Evolutionary conservation across 306 rosid species (phyloP), one percentile per base, ranked within the genome.

Genomic region (Fagus sylvatica): DNA sequence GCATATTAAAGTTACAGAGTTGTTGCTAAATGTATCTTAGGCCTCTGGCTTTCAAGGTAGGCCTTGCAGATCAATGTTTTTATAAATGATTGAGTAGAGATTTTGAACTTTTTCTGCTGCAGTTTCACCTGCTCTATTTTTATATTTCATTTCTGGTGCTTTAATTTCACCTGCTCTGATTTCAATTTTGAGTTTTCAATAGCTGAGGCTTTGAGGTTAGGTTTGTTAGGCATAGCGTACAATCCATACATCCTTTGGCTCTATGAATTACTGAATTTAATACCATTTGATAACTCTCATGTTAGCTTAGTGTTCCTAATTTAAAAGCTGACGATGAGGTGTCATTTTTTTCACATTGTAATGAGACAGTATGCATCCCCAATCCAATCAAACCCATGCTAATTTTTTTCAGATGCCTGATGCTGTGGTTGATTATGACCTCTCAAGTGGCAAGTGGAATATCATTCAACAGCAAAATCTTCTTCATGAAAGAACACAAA

Each of bases 341-440:
- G 11, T 17, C 9, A 9, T 39, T 17, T 39, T 39, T 65, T 66
- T 66, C 32, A 66, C 32, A 4, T 66, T 66, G 11, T 39, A 7
- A 66, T 73, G 66, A 54, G 67, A 61, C 60, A 72, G 51, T 48
- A 11, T 72, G 61, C 53, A 37, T 81, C 59, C 48, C 51, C 74
- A 81, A 76, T 66, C 59, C 74, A 43, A 40, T 57, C 70, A 72
- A 66, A 76, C 74, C 69, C 72, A 78, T 72, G 67, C 72, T 54
- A 36, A 74, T 64, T 82, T 81, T 82, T 66, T 76, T 80, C 96
- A 96, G 97, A 96, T 91, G 98, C 99, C 99, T 3, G 97, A 93
- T 91, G 96, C 97, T 46, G 90, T 93, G 68, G 96, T 96, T 69
- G 99, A 96, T 86, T 96, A 95, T 86, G 93, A 95, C 82, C 91